These are phyloP conservation scores for Helotiales sp. DNA, from an alignment of 2,329 filamentous ascomycete genomes.

Conservation along the genomic window DNA sequence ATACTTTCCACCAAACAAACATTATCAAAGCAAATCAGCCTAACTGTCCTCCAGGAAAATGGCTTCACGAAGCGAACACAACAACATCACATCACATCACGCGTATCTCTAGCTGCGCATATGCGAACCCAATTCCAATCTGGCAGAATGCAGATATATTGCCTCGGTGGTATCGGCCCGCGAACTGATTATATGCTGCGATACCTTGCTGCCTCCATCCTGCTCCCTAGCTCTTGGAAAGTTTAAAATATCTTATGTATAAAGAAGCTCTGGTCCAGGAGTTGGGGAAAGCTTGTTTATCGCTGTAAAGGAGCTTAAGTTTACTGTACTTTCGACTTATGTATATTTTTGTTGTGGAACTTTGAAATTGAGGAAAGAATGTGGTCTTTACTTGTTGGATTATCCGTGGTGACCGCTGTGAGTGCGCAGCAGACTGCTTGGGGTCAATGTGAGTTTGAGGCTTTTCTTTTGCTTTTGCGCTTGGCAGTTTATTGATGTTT, in stretches of 20 bases:
- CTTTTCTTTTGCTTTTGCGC: not conserved
- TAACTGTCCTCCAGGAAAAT: no score
- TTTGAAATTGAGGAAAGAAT: slow-evolving; percentile 9
- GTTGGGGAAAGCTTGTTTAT: slow-evolving; percentile 14
- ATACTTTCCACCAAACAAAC: slow-evolving; percentile 1
- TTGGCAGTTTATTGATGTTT: no score
- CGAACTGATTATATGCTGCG: not conserved
- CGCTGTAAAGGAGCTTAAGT: not conserved
- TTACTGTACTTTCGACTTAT: slow-evolving; percentile 2
- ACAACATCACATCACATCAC: not conserved
- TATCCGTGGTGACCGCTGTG: slow-evolving; percentile 20
- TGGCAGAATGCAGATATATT: slow-evolving; percentile 31
- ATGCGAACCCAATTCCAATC: slow-evolving; percentile 13
- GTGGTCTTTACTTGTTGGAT: slow-evolving; percentile 8
- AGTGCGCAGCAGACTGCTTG: slow-evolving; percentile 33
- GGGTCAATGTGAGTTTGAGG: slow-evolving; percentile 32
- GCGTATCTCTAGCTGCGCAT: slow-evolving; percentile 9
- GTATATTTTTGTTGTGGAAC: not conserved
- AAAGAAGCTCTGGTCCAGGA: not conserved
- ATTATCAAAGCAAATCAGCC: not conserved
- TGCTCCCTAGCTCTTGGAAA: not conserved
- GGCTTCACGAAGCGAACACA: not conserved
- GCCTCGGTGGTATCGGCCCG: slow-evolving; percentile 27
- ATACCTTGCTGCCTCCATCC: no score
- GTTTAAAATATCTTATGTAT: not conserved